Evolutionary conservation across 768 basidiomycete genomes (phyloP).

Genomic region (Suillus cothurnatus): DNA sequence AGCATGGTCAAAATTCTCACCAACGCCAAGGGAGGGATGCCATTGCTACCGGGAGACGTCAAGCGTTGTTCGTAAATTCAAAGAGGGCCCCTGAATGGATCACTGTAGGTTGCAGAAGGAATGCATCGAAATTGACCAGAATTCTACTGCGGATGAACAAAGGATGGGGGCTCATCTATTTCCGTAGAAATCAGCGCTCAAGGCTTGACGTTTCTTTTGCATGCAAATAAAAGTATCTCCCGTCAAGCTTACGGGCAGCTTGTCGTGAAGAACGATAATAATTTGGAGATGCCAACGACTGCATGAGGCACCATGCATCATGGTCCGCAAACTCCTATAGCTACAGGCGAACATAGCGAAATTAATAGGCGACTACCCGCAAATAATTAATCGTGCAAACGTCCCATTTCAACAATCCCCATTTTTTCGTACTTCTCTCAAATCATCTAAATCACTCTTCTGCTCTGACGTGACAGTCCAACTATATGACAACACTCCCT

Average conservation of each 20-base stretch:
- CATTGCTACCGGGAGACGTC: neutral
- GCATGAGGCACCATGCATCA: neutral
- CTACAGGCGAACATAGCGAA: neutral
- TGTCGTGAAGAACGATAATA: neutral
- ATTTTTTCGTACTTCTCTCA: no score
- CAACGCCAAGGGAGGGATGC: neutral
- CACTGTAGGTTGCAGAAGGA: neutral
- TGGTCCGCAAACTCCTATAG: neutral
- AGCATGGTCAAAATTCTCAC: neutral
- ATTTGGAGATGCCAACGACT: neutral
- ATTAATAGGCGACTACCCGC: neutral
- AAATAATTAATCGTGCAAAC: no score
- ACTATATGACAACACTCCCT: no score
- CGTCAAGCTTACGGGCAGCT: neutral
- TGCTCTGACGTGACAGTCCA: no score
- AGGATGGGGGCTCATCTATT: no score
- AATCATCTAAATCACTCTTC: no score
- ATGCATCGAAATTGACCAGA: neutral
- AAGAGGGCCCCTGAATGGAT: neutral
- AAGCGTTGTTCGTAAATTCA: neutral
- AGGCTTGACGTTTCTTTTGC: neutral
- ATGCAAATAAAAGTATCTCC: neutral
- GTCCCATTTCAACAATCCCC: no score
- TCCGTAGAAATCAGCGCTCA: neutral
- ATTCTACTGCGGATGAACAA: neutral